Evolutionary conservation across 2,329 filamentous ascomycete genomes (phyloP), one percentile per base, ranked within the genome.

Genomic region (Westerdykella ornata): DNA sequence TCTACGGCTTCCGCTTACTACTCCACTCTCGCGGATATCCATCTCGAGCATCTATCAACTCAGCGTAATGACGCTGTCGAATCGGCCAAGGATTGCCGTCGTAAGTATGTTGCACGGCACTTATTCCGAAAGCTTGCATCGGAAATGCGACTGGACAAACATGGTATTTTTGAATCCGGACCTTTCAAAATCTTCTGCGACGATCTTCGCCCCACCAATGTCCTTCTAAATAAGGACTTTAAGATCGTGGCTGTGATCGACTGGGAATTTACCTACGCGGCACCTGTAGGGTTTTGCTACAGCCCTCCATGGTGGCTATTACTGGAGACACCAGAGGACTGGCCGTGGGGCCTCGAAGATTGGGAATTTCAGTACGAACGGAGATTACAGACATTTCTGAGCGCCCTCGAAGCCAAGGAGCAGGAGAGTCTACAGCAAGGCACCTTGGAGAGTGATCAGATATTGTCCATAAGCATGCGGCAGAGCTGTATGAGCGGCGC

Each of bases 1-100:
- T n/a, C n/a, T n/a, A n/a, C n/a, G n/a, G n/a, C n/a, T n/a, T n/a
- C n/a, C n/a, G n/a, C n/a, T n/a, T n/a, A n/a, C n/a, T n/a, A n/a
- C n/a, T n/a, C n/a, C n/a, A n/a, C n/a, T n/a, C n/a, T 73, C 5
- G 66, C 69, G 2, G 62, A 71, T 4, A 57, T 70, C 45, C 65
- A 75, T 31, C 50, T 75, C 5, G 53, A 53, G 16, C 67, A 72
- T 31, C 45, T 72, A 3, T 38, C 37, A 15, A 57, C 57, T 14
- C 69, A 72, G 42, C 57, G 57, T 8, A 70, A 71, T 41, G 57
- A 69, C 44, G 58, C 60, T 17, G 52, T 67, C 4, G 42, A 58
- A 2, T 59, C 53, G 3, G 51, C 52, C n/a, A n/a, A n/a, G n/a
- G 57, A 61, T 42, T 56, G 57, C 19, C 41, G 59, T 1, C 56